Conservation (phyloP, 345 rosid genomes). For the Heritiera fomes region DNA sequence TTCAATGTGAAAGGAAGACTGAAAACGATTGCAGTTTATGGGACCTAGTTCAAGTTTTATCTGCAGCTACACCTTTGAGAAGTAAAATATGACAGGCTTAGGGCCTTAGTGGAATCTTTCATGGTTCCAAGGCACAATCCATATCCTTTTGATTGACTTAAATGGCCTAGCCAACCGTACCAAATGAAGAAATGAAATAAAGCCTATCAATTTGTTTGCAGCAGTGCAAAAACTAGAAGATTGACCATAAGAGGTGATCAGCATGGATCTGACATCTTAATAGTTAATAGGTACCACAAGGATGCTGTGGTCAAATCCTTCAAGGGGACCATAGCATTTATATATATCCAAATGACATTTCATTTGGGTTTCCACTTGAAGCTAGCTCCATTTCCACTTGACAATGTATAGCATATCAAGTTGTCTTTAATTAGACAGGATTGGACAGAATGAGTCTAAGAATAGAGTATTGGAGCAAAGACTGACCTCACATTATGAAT, state of each 20-base stretch:
- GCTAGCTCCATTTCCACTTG: not conserved
- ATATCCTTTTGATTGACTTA: not conserved
- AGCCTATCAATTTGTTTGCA: not conserved
- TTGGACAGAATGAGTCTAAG: constrained; percentile 6
- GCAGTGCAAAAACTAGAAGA: not conserved
- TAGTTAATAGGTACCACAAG: not conserved
- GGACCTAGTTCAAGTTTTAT: not conserved
- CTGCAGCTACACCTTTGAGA: not conserved
- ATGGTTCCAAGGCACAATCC: not conserved
- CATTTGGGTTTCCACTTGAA: not conserved
- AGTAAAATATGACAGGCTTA: not conserved
- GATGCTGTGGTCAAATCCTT: not conserved
- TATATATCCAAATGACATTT: not conserved
- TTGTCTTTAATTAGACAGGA: not conserved
- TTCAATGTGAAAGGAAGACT: not conserved
- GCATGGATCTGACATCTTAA: not conserved
- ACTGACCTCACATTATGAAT: not conserved
- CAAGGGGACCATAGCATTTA: constrained; percentile 6
- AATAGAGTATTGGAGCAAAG: constrained; percentile 5
- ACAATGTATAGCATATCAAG: not conserved
- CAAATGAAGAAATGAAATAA: not conserved
- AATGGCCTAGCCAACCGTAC: not conserved
- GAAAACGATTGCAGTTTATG: not conserved
- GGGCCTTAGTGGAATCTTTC: not conserved
- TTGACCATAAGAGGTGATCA: not conserved